Base-by-base conservation (phyloP, 257 asterid genomes). In the Forsythia viridissima region DNA sequence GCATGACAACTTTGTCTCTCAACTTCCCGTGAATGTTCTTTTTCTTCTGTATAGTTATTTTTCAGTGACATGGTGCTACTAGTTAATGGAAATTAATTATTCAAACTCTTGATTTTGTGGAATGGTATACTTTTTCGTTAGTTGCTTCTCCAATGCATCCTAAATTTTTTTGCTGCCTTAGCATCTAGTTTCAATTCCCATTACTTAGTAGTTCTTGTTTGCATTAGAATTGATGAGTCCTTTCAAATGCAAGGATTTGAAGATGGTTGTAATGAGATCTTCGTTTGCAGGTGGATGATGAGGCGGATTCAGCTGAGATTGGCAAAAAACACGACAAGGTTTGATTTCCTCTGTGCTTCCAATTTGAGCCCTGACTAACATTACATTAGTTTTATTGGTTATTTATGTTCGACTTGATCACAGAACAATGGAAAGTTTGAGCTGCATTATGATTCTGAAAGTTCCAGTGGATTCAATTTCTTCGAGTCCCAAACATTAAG, bases 231-330 rank as follows among this genome's bases (percentile, higher is more conserved):
- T 63, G 16, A 63, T 15, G 2, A 4, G 36, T 61, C 10, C 38
- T 24, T 61, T 61, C 68, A 61, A 61, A 24, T 61, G 9, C 38
- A 21, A 61, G 68, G 68, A 61, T 61, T 61, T 61, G 0, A 61
- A 61, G 37, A 20, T 61, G 68, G 68, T 21, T 21, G 11, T 61
- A 61, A 61, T 20, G 1, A 21, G 68, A 61, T 61, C 36, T 10
- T 63, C 18, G 1, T 70, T 70, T 72, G 42, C 70, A 85, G 89
- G 87, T 83, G 75, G 87, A 86, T n/a, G 87, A 86, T 12, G 89
- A 86, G 72, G 87, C 87, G 0, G 87, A 86, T 81, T 86, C 89
- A 79, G 86, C 81, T 63, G 39, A 63, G 2, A 63, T 63, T 63
- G 70, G 70, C 39, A 63, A 30, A 21, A 63, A 30, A 24, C 68